phyloP scores from a whole-genome alignment of 1,139 yeast species.

The Yamadazyma siamensis region DNA sequence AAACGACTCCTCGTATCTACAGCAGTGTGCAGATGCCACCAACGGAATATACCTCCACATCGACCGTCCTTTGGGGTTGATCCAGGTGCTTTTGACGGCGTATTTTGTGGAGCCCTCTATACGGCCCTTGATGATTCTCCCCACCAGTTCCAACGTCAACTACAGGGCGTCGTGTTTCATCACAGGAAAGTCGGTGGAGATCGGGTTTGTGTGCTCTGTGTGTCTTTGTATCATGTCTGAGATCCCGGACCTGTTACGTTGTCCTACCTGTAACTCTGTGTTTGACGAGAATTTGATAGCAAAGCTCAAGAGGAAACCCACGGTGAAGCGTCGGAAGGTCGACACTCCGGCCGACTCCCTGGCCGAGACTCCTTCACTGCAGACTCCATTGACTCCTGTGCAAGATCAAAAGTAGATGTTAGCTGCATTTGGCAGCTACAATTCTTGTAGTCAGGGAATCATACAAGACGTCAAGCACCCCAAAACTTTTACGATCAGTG shows the following conservation, averaged over 20 bases:
- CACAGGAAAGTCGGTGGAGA: conserved; percentile 83
- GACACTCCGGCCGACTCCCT: conserved; percentile 12
- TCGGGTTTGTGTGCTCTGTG: conserved; percentile 94
- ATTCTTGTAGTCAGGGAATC: too few relatives aligned
- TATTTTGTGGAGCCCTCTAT: conserved; percentile 81
- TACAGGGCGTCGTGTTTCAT: conserved; percentile 93
- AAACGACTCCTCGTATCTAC: conserved; percentile 73
- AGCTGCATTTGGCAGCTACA: too few relatives aligned
- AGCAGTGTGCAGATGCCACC: conserved; percentile 95
- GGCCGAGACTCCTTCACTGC: background rate
- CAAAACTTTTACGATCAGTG: too few relatives aligned
- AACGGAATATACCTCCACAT: conserved; percentile 82
- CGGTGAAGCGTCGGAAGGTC: conserved; percentile 41
- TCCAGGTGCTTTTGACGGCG: conserved; percentile 64
- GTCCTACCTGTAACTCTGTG: conserved; percentile 52
- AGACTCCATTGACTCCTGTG: conserved; percentile 1
- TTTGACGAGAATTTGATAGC: conserved; percentile 47
- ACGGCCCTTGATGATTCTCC: conserved; percentile 69
- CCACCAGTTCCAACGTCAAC: conserved; percentile 84
- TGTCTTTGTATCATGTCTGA: conserved; percentile 79
- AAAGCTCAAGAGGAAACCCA: conserved; percentile 50
- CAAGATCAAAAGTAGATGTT: too few relatives aligned
- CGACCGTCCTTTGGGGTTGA: conserved; percentile 70
- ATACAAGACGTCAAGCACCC: too few relatives aligned
- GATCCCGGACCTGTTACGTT: conserved; percentile 55